Conservation (phyloP, 306 rosid species). For the Vachellia pachyceras region DNA sequence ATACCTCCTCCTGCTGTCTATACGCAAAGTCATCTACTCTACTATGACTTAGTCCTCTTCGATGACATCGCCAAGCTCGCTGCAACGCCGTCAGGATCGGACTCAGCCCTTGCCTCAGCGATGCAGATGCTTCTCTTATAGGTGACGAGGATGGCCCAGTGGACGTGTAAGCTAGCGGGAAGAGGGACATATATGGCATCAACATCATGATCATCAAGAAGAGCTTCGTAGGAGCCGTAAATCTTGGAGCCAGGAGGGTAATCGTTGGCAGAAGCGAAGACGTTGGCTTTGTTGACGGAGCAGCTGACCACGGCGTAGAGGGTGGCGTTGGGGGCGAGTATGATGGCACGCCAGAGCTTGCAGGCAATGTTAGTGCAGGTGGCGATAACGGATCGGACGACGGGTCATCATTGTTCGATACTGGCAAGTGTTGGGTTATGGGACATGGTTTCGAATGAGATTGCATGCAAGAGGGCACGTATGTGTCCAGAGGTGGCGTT, state of each 20-base stretch:
- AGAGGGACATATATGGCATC: constrained; percentile 89
- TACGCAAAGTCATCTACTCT: too few species aligned
- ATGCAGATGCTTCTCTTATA: constrained; percentile 77
- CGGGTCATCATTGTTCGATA: too few species aligned
- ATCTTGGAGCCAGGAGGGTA: constrained; percentile 58
- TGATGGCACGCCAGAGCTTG: constrained; percentile 74
- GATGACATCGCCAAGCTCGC: too few species aligned
- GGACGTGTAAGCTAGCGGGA: constrained; percentile 79
- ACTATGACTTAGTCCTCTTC: too few species aligned
- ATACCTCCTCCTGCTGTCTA: too few species aligned
- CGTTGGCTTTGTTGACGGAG: constrained; percentile 65
- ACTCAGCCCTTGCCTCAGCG: too few species aligned
- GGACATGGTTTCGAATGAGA: too few species aligned
- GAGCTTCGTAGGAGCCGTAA: constrained; percentile 81
- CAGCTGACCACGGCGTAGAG: constrained; percentile 82
- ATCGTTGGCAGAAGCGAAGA: constrained; percentile 70
- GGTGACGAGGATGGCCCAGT: constrained; percentile 82
- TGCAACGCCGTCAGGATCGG: too few species aligned
- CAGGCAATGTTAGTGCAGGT: constrained; percentile 89
- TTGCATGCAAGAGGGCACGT: too few species aligned
- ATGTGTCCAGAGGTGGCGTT: too few species aligned
- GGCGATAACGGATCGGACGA: constrained; percentile 68
- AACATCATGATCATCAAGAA: constrained; percentile 72
- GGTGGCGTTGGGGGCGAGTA: constrained; percentile 62
- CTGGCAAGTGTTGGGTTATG: too few species aligned